Evolutionary conservation across 768 basidiomycete genomes (phyloP).

Genomic region (Amanita pseudoporphyria): DNA sequence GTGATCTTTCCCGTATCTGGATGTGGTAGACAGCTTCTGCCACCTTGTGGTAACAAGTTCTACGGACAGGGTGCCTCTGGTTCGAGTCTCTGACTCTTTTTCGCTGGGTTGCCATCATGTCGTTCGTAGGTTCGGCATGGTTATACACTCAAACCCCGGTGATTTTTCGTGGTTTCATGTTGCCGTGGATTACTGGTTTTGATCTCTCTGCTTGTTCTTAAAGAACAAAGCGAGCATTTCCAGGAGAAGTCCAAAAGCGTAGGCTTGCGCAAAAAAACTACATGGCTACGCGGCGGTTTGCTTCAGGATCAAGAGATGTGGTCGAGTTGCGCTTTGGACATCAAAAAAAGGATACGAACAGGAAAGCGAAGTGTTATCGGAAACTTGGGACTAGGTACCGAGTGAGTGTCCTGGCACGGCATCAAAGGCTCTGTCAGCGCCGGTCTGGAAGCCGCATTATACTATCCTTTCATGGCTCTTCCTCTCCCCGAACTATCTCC

Average conservation of each 20-base stretch:
- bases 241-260: conserved; percentile 37
- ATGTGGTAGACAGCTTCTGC: conserved; percentile 4
- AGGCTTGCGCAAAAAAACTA: conserved; percentile 38
- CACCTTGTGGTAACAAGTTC: conserved; percentile 18
- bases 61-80: conserved; percentile 29
- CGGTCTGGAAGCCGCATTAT: conserved; percentile 2
- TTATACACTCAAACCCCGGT: conserved; percentile 36
- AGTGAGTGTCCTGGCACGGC: conserved; percentile 21
- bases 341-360: conserved; percentile 21
- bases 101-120: conserved; percentile 17
- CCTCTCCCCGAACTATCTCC: conserved; percentile 11
- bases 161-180: conserved; percentile 40
- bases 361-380: conserved; percentile 17
- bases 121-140: conserved; percentile 10
- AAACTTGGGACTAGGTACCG: conserved; percentile 6
- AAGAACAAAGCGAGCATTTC: conserved; percentile 12
- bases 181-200: conserved; percentile 38
- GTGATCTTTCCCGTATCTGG: conserved; percentile 6
- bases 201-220: conserved; percentile 14
- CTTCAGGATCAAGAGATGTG: conserved; percentile 8
- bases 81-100: conserved; percentile 36
- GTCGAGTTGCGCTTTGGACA: conserved; percentile 6
- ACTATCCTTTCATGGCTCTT: conserved; percentile 11
- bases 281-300: conserved; percentile 38
- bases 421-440: conserved; percentile 5